Evolutionary conservation across 1,139 yeast species (phyloP).

Genomic region (Blastobotrys illinoisensis): DNA sequence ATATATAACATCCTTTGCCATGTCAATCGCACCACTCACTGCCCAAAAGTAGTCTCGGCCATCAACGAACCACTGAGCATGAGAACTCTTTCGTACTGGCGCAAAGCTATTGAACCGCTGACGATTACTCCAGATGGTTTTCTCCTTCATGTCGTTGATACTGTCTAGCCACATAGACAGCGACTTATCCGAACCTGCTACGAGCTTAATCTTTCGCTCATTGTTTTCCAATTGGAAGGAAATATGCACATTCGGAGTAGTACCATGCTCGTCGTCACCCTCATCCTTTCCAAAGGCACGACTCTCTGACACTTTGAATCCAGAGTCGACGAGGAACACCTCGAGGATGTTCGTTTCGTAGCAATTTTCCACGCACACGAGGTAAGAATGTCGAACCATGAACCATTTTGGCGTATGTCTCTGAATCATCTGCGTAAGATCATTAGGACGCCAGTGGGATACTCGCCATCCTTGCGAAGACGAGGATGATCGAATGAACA

Average conservation of each 20-base stretch:
- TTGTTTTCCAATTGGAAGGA: slow-evolving; percentile 69
- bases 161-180: slow-evolving; percentile 74
- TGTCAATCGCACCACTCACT: slow-evolving; percentile 80
- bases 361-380: slow-evolving; percentile 80
- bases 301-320: slow-evolving; percentile 46
- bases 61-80: slow-evolving; percentile 96
- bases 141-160: slow-evolving; percentile 60
- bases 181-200: slow-evolving; percentile 67
- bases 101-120: slow-evolving; percentile 89
- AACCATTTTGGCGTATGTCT: slow-evolving; percentile 94
- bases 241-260: slow-evolving; percentile 22
- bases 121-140: slow-evolving; percentile 63
- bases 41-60: slow-evolving; percentile 98
- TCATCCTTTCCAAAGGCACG: slow-evolving; percentile 7
- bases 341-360: slow-evolving; percentile 85
- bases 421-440: slow-evolving; percentile 63
- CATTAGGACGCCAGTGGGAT: slow-evolving; percentile 77
- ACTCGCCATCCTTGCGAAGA: slow-evolving; percentile 94
- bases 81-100: slow-evolving; percentile 77
- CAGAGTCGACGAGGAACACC: slow-evolving; percentile 76
- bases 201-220: slow-evolving; percentile 70
- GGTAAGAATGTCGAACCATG: slow-evolving; percentile 73
- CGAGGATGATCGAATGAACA: slow-evolving; percentile 77
- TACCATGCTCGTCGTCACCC: slow-evolving; percentile 8
- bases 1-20: slow-evolving; percentile 91